phyloP scores from a whole-genome alignment of 768 basidiomycete genomes.

The Tremella mesenterica region DNA sequence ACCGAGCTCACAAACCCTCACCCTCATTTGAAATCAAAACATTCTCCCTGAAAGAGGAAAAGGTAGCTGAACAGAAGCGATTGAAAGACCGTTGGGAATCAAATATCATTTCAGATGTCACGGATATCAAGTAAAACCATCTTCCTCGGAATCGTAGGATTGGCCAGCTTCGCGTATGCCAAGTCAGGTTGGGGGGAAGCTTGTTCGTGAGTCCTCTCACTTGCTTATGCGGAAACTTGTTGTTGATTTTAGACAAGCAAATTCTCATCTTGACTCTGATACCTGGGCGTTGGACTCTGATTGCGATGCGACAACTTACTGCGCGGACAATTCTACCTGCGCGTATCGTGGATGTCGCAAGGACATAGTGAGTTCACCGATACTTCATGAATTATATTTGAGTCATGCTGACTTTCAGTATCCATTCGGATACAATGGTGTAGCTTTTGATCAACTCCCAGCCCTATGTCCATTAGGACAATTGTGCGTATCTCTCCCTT shows the following conservation, averaged over 20 bases:
- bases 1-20: too few species aligned
- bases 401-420: slow-evolving; percentile 22
- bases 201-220: slow-evolving; percentile 17
- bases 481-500: too few species aligned
- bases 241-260: slow-evolving; percentile 51
- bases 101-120: too few species aligned
- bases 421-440: slow-evolving; percentile 40
- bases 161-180: slow-evolving; percentile 6
- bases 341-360: slow-evolving; percentile 60
- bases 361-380: slow-evolving; percentile 59
- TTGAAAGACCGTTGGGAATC: too few species aligned
- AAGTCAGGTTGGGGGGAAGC: slow-evolving; percentile 28
- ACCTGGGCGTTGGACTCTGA: slow-evolving; percentile 75
- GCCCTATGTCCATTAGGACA: slow-evolving; percentile 54
- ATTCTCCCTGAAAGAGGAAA: too few species aligned
- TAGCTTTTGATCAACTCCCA: slow-evolving; percentile 49
- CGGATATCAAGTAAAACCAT: too few species aligned
- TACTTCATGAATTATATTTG: neutral
- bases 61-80: too few species aligned
- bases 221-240: neutral
- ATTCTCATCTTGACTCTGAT: slow-evolving; percentile 63
- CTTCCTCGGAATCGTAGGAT: too few species aligned
- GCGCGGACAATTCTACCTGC: slow-evolving; percentile 54
- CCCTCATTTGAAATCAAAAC: too few species aligned
- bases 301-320: slow-evolving; percentile 64